Evolutionary conservation across 169 alveolate species (phyloP), one percentile per base, ranked within the genome.

Genomic region (Eimeria necatrix): DNA sequence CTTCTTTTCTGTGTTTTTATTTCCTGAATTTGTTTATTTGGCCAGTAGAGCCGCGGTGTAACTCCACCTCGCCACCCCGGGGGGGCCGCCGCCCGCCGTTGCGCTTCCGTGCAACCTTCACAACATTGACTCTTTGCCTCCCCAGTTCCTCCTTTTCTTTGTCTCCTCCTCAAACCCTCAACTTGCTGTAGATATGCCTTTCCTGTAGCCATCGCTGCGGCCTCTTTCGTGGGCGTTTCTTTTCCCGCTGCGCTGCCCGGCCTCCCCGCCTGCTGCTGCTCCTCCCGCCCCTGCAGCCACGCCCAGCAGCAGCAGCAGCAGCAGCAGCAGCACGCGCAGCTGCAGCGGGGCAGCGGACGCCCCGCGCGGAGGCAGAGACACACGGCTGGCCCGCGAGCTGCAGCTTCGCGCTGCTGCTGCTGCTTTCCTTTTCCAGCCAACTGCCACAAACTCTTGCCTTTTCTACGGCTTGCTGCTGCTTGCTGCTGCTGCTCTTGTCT

Each of bases 21-120:
- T 14, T 20, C 22, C 41, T 12, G 46, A 46, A 41, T 46, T 76
- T 76, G 87, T 76, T 32, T 76, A 32, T 76, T 76, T 76, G 87
- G 56, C 48, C 59, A 46, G 87, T 32, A 76, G 87, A 76, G 87
- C 87, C 64, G 87, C 61, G 61, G 53, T n/a, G 61, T 46, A 56
- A 20, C n/a, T 9, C 26, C 61, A 32, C 24, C 18, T 76, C 61
- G 22, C 10, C 8, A 16, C 9, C 24, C 24, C 24, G 14, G 61
- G 87, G 87, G 87, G 87, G 87, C 61, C 61, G 61, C 59, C 87
- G 64, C 83, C 18, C 51, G 51, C 4, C 49, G 9, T 26, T 8
- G 83, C 83, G 52, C 12, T 32, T 26, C 83, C 46, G 18, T 76
- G 46, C 26, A 20, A 60, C 87, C 8, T 16, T 46, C 32, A 10